Conservation (phyloP, 768 basidiomycete genomes). For the Suillus brevipes region DNA sequence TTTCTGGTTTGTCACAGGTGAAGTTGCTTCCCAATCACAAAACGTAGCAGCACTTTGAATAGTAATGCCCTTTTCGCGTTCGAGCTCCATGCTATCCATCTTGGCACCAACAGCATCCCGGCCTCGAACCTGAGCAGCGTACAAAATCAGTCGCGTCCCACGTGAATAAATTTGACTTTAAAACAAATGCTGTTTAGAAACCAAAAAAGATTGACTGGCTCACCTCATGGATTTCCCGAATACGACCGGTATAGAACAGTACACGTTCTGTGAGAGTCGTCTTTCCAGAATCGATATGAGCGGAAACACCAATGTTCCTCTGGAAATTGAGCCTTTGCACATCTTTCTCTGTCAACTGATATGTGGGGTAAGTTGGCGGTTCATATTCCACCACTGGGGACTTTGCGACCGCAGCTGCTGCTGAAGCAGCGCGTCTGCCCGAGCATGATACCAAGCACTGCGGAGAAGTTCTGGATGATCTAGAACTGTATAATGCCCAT, state of each 20-base stretch:
- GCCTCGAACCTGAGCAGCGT: slow-evolving; percentile 69
- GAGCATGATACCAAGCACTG: slow-evolving; percentile 4
- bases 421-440: slow-evolving; percentile 42
- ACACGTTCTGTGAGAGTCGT: slow-evolving; percentile 97
- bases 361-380: slow-evolving; percentile 35
- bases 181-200: neutral
- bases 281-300: slow-evolving; percentile 96
- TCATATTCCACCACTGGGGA: slow-evolving; percentile 1
- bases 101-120: slow-evolving; percentile 96
- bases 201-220: slow-evolving; percentile 25
- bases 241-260: slow-evolving; percentile 93
- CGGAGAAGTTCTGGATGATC: slow-evolving; percentile 2
- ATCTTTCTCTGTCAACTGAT: slow-evolving; percentile 66
- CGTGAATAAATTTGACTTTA: slow-evolving; percentile 5
- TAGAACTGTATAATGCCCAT: slow-evolving; percentile 21
- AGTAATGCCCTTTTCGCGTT: slow-evolving; percentile 98
- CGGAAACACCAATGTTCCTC: slow-evolving; percentile 94
- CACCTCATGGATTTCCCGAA: slow-evolving; percentile 96
- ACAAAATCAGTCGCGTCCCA: neutral
- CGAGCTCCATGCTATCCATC: slow-evolving; percentile 99
- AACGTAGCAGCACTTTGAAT: slow-evolving; percentile 99
- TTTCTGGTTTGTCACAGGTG: slow-evolving; percentile 59
- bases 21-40: slow-evolving; percentile 87
- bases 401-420: slow-evolving; percentile 41
- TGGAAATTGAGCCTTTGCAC: slow-evolving; percentile 65